These are phyloP conservation scores for Phialophora verrucosa DNA, from an alignment of 2,329 filamentous ascomycete species.

Conservation along the genomic window DNA sequence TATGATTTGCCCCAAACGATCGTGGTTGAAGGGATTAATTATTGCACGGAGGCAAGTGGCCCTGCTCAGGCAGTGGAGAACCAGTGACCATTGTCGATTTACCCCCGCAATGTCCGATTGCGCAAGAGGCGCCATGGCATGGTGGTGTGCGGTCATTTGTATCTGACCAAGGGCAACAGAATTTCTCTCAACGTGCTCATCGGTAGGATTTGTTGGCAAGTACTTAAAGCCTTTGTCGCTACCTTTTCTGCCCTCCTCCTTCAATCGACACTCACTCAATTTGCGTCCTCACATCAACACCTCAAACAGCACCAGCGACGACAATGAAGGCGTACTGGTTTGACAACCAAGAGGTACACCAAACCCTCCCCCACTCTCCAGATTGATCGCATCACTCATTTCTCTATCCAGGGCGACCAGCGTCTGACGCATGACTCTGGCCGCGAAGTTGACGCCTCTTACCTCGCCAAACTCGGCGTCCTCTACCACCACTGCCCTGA, in stretches of 20 bases:
- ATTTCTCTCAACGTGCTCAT: conserved; percentile 22
- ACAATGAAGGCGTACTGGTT: conserved; percentile 75
- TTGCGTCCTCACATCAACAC: background rate
- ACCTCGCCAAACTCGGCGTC: conserved; percentile 78
- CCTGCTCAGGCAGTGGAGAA: background rate
- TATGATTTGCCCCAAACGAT: background rate
- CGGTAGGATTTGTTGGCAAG: background rate
- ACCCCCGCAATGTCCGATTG: conserved; percentile 17
- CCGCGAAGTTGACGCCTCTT: conserved; percentile 65
- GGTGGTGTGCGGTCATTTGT: background rate
- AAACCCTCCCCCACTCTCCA: background rate
- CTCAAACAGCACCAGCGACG: conserved; percentile 12
- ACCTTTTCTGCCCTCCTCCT: background rate
- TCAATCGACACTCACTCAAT: background rate
- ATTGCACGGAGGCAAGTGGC: background rate
- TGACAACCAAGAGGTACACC: conserved; percentile 66
- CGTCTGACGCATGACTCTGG: conserved; percentile 88
- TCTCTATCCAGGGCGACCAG: conserved; percentile 77
- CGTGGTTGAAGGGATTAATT: background rate
- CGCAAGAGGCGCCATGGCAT: conserved; percentile 15
- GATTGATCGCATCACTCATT: conserved; percentile 16
- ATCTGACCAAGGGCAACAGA: conserved; percentile 23
- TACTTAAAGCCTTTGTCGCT: conserved; percentile 9
- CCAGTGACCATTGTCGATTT: background rate
- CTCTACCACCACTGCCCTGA: conserved; percentile 73